These are phyloP conservation scores for Cinnamomum micranthum DNA, from an alignment of 164 flowering plant genomes.

Conservation along the genomic window DNA sequence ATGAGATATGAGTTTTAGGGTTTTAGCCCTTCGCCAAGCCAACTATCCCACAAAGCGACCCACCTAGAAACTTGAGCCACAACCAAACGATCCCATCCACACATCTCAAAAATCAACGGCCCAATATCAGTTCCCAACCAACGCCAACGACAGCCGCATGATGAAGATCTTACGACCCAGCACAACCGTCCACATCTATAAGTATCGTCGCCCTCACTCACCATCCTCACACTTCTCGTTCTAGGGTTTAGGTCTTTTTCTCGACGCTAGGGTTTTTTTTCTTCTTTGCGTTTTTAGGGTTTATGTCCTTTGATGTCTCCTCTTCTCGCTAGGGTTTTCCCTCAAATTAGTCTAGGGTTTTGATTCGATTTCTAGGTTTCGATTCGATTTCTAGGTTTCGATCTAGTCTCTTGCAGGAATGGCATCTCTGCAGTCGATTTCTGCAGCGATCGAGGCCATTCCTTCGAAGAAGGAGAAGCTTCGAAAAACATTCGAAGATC, in stretches of 20 bases:
- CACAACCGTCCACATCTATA: not conserved
- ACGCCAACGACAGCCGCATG: not conserved
- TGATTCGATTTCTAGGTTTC: not conserved
- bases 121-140: not conserved
- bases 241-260: not conserved
- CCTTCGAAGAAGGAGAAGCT: conserved; percentile 37
- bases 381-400: not conserved
- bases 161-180: not conserved
- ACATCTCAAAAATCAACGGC: not conserved
- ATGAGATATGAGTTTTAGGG: no score
- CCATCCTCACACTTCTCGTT: not conserved
- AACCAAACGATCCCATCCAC: not conserved
- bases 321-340: not conserved
- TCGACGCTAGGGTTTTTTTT: not conserved
- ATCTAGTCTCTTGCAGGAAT: not conserved
- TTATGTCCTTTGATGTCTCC: not conserved
- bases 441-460: conserved; percentile 29
- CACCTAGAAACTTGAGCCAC: no score
- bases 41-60: no score
- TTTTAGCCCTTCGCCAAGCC: no score
- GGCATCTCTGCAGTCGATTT: conserved; percentile 28
- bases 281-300: not conserved
- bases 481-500: conserved; percentile 38
- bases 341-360: not conserved
- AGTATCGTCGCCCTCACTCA: not conserved